A percentile compares a stretch with the other conserved stretches of the same genome.
Conservation (phyloP, 169 alveolate genomes). For the Cytauxzoon felis region DNA sequence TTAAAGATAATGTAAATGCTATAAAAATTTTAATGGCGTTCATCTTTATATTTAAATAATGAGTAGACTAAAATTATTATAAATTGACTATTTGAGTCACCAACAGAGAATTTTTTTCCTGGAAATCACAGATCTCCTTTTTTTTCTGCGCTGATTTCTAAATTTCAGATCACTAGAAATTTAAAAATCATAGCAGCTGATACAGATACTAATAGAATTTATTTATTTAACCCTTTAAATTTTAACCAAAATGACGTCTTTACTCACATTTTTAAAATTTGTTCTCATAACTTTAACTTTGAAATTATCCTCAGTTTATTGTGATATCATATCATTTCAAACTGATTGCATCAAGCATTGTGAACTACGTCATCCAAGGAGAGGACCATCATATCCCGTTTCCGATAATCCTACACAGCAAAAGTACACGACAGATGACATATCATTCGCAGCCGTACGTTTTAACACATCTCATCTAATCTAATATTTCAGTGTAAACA, state of each 20-base stretch:
- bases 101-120: too few relatives aligned
- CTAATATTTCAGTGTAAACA: constrained; percentile 23
- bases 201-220: too few relatives aligned
- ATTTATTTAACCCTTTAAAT: too few relatives aligned
- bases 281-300: too few relatives aligned
- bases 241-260: too few relatives aligned
- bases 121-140: too few relatives aligned
- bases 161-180: too few relatives aligned
- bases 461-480: background rate
- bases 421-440: constrained; percentile 27
- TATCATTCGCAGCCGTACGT: constrained; percentile 17
- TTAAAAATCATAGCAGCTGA: too few relatives aligned
- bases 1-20: background rate
- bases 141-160: too few relatives aligned
- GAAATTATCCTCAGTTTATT: background rate
- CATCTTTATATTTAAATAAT: constrained; percentile 1
- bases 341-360: constrained; percentile 20
- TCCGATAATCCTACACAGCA: background rate
- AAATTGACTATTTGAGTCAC: background rate
- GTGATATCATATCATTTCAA: constrained; percentile 1
- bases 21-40: background rate
- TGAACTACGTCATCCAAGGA: constrained; percentile 1
- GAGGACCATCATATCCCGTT: background rate
- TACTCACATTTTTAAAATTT: too few relatives aligned
- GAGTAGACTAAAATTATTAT: background rate